Conservation (phyloP, 805 yeast genomes). For the Scheffersomyces coipomensis region DNA sequence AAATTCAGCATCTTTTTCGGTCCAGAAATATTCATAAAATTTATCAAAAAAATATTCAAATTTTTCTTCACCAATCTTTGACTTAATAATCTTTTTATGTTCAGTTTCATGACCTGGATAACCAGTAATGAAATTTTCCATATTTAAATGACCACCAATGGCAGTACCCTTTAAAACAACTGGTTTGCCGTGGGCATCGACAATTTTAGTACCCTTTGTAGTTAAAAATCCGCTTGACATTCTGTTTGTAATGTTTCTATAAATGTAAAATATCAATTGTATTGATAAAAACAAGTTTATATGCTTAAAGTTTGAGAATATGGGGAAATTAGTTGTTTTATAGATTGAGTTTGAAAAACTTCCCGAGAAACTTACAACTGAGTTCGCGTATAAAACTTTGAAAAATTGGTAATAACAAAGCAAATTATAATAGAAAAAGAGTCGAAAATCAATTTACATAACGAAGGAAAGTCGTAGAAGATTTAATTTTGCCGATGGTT, state of each 20-base stretch:
- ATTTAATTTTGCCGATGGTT: too few relatives aligned
- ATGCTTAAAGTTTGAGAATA: too few relatives aligned
- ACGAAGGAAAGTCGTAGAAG: too few relatives aligned
- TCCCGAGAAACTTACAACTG: too few relatives aligned
- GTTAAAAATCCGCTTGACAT: constrained; percentile 25
- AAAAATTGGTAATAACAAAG: too few relatives aligned
- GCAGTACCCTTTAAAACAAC: constrained; percentile 49
- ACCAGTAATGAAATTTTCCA: constrained; percentile 58
- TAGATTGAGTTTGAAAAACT: too few relatives aligned
- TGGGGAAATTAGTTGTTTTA: too few relatives aligned
- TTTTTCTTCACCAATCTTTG: constrained; percentile 46
- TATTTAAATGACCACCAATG: constrained; percentile 50
- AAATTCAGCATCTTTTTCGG: constrained; percentile 48
- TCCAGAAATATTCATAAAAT: constrained; percentile 55
- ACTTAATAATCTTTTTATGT: constrained; percentile 40
- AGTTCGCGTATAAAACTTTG: too few relatives aligned
- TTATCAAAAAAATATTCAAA: constrained; percentile 49
- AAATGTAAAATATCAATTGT: too few relatives aligned
- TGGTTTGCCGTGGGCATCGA: constrained; percentile 35
- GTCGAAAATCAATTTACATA: too few relatives aligned
- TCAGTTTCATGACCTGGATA: constrained; percentile 55
- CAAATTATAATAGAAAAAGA: too few relatives aligned
- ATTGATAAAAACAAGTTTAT: too few relatives aligned
- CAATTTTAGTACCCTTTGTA: constrained; percentile 48
- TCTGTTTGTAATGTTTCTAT: neutral